Conservation (phyloP, 2,329 filamentous ascomycete genomes). For the Aureobasidium sp. region DNA sequence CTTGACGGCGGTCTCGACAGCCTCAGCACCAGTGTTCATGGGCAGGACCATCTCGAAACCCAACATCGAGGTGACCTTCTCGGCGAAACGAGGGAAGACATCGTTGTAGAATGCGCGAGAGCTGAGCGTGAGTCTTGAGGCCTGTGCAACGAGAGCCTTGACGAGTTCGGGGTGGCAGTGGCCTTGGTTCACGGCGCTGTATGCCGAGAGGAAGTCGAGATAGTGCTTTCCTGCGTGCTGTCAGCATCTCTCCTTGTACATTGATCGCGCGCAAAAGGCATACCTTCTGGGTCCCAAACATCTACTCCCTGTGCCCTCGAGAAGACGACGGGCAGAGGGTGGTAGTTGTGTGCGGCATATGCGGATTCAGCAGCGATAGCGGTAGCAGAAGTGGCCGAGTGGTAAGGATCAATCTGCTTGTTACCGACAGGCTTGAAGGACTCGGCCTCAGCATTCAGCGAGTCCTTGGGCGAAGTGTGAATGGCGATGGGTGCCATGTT, state of each 20-base stretch:
- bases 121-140: constrained; percentile 79
- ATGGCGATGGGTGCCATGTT: constrained; percentile 33
- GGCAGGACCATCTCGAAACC: constrained; percentile 97
- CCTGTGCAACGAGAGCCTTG: constrained; percentile 83
- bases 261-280: neutral
- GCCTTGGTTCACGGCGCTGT: constrained; percentile 95
- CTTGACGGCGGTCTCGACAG: constrained; percentile 93
- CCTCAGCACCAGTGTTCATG: constrained; percentile 97
- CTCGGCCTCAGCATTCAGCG: constrained; percentile 35
- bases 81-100: constrained; percentile 91
- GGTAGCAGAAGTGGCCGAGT: constrained; percentile 68
- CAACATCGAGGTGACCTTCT: constrained; percentile 82
- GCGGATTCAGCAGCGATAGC: constrained; percentile 77
- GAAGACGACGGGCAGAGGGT: constrained; percentile 92
- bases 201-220: constrained; percentile 95
- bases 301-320: constrained; percentile 74
- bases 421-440: constrained; percentile 33
- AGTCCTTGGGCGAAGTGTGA: constrained; percentile 22
- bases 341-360: constrained; percentile 96
- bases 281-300: constrained; percentile 93
- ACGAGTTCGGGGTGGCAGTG: constrained; percentile 96
- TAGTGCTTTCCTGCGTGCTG: constrained; percentile 58
- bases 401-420: constrained; percentile 45
- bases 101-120: constrained; percentile 97
- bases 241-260: neutral